Evolutionary conservation across 2,329 filamentous ascomycete genomes (phyloP).

Genomic region (Myriangium duriaei): DNA sequence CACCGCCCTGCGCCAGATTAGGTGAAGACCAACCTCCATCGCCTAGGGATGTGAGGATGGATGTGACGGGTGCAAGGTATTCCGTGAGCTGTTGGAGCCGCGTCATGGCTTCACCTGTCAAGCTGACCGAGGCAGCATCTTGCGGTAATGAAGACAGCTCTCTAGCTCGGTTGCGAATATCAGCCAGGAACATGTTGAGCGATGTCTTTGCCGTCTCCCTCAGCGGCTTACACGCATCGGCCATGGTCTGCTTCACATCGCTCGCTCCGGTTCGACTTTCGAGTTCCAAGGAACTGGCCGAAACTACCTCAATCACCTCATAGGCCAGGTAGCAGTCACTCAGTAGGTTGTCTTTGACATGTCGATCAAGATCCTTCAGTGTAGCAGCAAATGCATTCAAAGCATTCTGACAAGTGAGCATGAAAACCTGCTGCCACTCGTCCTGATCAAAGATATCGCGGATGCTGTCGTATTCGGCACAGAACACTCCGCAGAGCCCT

Average conservation of each 20-base stretch:
- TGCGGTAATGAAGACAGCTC: conserved; percentile 55
- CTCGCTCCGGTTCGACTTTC: conserved; percentile 59
- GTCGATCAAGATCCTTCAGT: conserved; percentile 73
- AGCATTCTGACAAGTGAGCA: conserved; percentile 63
- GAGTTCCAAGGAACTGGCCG: conserved; percentile 62
- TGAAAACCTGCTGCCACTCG: conserved; percentile 70
- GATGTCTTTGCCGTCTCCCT: conserved; percentile 85
- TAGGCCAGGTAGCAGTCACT: conserved; percentile 94
- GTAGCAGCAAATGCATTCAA: conserved; percentile 76
- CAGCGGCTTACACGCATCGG: conserved; percentile 76
- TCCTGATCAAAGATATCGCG: conserved; percentile 74
- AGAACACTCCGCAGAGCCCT: conserved; percentile 74
- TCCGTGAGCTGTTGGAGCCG: conserved; percentile 76
- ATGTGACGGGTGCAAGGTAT: conserved; percentile 74
- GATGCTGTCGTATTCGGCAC: conserved; percentile 84
- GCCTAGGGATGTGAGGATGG: conserved; percentile 81
- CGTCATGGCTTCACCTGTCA: conserved; percentile 75
- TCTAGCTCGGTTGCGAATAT: conserved; percentile 59
- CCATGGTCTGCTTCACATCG: conserved; percentile 70
- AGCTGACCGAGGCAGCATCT: conserved; percentile 65
- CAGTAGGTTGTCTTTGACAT: conserved; percentile 72
- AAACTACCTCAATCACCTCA: conserved; percentile 85
- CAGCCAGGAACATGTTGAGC: conserved; percentile 69
- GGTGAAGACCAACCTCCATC: conserved; percentile 68
- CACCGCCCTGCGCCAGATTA: conserved; percentile 46